Percentiles rank a stretch among this genome's conserved stretches.
Conservation (phyloP, 495 filamentous ascomycete genomes). For the Choiromyces venosus region DNA sequence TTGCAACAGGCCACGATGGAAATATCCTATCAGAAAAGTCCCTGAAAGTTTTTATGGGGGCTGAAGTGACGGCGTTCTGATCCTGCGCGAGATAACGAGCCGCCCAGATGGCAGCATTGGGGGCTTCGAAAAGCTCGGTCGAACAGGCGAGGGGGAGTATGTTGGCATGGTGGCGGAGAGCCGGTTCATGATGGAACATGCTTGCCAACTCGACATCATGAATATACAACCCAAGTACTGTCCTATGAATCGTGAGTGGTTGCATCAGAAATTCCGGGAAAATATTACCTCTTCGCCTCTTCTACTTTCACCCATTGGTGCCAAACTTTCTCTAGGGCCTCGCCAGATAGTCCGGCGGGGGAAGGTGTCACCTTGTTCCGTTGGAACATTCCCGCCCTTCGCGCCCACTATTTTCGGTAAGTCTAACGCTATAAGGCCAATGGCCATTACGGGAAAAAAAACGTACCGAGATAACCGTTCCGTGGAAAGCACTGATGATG, state of each 20-base stretch:
- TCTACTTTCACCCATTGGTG: conserved; percentile 26
- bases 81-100: conserved; percentile 2
- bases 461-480: conserved; percentile 31
- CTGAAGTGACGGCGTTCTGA: neutral
- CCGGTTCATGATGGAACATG: conserved; percentile 28
- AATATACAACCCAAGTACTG: conserved; percentile 30
- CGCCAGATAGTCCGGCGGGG: conserved; percentile 5
- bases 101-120: conserved; percentile 19
- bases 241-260: conserved; percentile 11
- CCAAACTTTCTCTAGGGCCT: conserved; percentile 21
- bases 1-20: neutral
- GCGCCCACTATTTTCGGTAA: conserved; percentile 22
- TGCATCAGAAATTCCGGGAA: neutral
- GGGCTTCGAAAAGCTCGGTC: conserved; percentile 26
- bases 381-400: conserved; percentile 23
- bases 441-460: neutral
- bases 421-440: neutral
- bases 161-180: conserved; percentile 19
- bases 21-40: conserved; percentile 2
- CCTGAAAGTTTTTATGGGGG: neutral
- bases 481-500: conserved; percentile 32
- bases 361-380: neutral
- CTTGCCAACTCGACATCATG: conserved; percentile 28
- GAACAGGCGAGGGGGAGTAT: neutral
- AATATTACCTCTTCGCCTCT: conserved; percentile 17